Conservation (phyloP, 306 rosid species). For the Inga oerstediana region DNA sequence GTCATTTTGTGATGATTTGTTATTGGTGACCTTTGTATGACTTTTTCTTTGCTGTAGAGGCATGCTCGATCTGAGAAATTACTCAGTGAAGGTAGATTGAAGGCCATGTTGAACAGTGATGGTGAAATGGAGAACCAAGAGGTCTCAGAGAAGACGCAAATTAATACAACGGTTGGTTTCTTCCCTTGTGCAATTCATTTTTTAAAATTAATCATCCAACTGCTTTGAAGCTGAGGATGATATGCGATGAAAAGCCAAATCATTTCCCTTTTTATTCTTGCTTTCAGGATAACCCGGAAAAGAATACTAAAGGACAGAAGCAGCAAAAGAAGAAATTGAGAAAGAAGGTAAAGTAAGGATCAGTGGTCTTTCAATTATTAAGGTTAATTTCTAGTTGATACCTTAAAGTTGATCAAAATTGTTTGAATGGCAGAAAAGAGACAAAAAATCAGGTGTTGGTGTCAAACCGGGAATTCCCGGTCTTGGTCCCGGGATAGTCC, state of each 20-base stretch:
- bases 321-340: slow-evolving; percentile 43
- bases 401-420: slow-evolving; percentile 15
- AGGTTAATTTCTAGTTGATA: background rate
- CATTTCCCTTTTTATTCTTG: background rate
- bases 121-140: slow-evolving; percentile 77
- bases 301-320: slow-evolving; percentile 36
- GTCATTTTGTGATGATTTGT: background rate
- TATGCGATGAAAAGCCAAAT: slow-evolving; percentile 10
- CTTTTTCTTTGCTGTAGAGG: slow-evolving; percentile 53
- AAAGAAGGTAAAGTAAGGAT: slow-evolving; percentile 52
- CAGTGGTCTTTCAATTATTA: background rate
- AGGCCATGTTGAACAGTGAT: slow-evolving; percentile 69
- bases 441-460: too few relatives aligned
- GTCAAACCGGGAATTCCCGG: too few relatives aligned
- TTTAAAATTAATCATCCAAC: background rate
- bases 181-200: slow-evolving; percentile 18
- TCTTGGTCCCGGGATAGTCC: too few relatives aligned
- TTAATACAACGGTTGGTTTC: slow-evolving; percentile 56
- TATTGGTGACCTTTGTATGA: slow-evolving; percentile 18
- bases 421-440: slow-evolving; percentile 53
- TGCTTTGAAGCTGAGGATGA: slow-evolving; percentile 2
- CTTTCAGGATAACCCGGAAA: slow-evolving; percentile 46
- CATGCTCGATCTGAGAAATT: slow-evolving; percentile 87
- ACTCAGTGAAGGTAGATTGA: slow-evolving; percentile 72
- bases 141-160: slow-evolving; percentile 45